phyloP scores from a whole-genome alignment of 495 filamentous ascomycete species.

The Daldinia caldariorum region DNA sequence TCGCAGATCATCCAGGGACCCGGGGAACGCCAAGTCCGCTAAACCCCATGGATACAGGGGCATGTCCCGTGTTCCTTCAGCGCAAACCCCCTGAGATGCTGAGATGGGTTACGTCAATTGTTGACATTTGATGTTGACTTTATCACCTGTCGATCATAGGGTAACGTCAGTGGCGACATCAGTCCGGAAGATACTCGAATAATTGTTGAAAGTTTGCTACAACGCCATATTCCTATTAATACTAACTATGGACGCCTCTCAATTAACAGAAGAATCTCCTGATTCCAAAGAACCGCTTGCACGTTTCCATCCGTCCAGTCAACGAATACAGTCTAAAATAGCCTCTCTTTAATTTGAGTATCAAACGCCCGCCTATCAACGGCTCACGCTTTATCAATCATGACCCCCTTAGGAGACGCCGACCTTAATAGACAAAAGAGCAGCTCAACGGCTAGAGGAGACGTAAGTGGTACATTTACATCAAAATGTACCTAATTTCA shows the following conservation, averaged over 20 bases:
- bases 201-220: background rate
- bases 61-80: background rate
- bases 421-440: background rate
- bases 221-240: background rate
- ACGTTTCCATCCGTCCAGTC: background rate
- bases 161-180: background rate
- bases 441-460: background rate
- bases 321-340: background rate
- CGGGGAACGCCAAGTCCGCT: conserved; percentile 8
- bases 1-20: conserved; percentile 19
- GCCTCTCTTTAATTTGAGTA: background rate
- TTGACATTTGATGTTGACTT: background rate
- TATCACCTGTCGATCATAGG: background rate
- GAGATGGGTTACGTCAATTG: background rate
- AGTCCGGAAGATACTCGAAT: background rate
- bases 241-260: background rate
- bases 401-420: background rate
- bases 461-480: background rate
- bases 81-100: background rate
- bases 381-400: background rate
- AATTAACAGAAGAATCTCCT: too few relatives aligned
- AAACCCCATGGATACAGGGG: background rate
- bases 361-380: background rate
- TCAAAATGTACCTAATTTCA: background rate
- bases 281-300: too few relatives aligned